These are phyloP conservation scores for Dichotomopilus funicola DNA, from an alignment of 2,329 filamentous ascomycete species.

Conservation along the genomic window DNA sequence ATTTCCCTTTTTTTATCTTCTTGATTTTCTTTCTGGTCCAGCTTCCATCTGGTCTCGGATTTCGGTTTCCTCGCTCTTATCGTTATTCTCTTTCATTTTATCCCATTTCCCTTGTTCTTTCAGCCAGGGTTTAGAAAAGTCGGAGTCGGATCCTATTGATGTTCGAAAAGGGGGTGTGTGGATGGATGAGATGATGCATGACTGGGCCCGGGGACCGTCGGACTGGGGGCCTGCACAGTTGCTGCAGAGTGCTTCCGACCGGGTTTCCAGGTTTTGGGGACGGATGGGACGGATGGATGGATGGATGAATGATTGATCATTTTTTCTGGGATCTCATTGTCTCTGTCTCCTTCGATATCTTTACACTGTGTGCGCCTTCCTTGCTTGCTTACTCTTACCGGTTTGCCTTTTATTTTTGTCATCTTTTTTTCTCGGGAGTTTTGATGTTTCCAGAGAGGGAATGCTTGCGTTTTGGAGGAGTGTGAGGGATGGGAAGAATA, in stretches of 20 bases:
- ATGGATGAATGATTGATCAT: no score
- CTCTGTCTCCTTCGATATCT: no score
- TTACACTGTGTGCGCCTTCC: no score
- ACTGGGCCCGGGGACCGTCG: neutral
- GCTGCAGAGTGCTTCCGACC: neutral
- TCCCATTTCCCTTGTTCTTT: neutral
- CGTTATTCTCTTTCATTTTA: neutral
- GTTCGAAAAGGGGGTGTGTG: neutral
- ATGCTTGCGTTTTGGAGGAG: neutral
- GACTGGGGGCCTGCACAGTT: neutral
- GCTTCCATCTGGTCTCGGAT: no score
- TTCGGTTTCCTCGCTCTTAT: no score
- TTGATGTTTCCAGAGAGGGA: neutral
- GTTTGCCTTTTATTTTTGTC: neutral
- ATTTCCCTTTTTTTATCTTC: no score
- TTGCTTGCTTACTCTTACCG: neutral
- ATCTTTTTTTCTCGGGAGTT: neutral
- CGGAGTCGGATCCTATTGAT: neutral
- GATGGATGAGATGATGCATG: neutral
- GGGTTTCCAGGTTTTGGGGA: neutral
- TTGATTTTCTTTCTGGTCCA: neutral
- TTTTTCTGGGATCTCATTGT: no score
- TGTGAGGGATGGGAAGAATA: conserved; percentile 1
- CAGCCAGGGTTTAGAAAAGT: neutral
- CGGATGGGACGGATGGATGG: neutral